These are phyloP conservation scores for Geotrichum fermentans DNA, from an alignment of 1,139 yeast species.

Conservation along the genomic window DNA sequence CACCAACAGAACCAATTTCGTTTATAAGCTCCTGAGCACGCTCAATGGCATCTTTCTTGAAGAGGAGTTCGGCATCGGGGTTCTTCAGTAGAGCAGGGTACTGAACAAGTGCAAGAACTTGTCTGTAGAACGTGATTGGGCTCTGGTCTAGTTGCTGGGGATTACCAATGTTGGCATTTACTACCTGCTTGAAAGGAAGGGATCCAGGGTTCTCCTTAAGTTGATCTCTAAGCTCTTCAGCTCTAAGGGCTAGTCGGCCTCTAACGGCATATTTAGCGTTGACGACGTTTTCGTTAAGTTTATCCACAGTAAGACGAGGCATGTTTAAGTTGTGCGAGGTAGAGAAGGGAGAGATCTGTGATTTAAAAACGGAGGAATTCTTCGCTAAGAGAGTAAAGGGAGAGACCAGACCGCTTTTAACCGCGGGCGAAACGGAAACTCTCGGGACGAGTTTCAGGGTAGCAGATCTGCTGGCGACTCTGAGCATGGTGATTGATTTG, in stretches of 20 bases:
- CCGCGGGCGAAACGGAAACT: constrained; percentile 2
- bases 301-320: constrained; percentile 37
- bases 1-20: constrained; percentile 79
- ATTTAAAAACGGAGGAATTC: background rate
- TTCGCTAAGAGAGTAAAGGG: background rate
- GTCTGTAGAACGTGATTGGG: constrained; percentile 93
- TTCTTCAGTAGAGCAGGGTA: constrained; percentile 62
- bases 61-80: constrained; percentile 36
- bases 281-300: constrained; percentile 67
- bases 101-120: constrained; percentile 78
- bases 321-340: background rate
- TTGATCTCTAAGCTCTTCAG: constrained; percentile 69
- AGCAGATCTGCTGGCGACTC: background rate
- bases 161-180: constrained; percentile 90
- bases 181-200: constrained; percentile 69
- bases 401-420: background rate
- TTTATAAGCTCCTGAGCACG: constrained; percentile 61
- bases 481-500: no score
- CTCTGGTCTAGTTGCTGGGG: constrained; percentile 94
- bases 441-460: constrained; percentile 3
- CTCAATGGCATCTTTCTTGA: constrained; percentile 64
- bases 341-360: background rate
- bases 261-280: constrained; percentile 93
- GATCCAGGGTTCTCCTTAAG: constrained; percentile 51
- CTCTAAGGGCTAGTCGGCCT: constrained; percentile 86